Base-by-base conservation (phyloP, 352 stramenopile genomes). In the Phytophthora quininea region DNA sequence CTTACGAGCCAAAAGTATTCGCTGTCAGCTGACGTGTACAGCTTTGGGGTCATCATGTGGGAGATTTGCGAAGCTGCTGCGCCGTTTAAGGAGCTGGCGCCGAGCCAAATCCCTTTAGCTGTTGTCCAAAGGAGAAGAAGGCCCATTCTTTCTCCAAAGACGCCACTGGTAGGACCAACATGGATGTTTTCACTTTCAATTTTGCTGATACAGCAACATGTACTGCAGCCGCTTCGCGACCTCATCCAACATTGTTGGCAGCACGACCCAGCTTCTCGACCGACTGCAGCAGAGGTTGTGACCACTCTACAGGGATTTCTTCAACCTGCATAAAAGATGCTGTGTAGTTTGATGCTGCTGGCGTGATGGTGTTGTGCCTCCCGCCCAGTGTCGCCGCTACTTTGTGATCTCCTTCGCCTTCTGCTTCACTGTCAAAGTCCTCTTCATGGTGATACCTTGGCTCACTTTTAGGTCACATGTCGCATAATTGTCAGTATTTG, bases 31-130 rank as follows among this genome's bases (percentile, higher is more conserved):
- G 83, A 95, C 33, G 80, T 95, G 52, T 93, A 95, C 80, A 93
- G 86, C 64, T 90, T 93, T 68, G 86, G 77, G 1, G 64, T 93
- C 52, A 87, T 94, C 43, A 70, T 93, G 69, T 95, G 86, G 84
- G 86, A 95, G 59, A 92, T 95, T 27, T 92, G 86, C 40, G 86
- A 93, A 52, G 62, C 49, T 0, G 52, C 82, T 2, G 73, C 84
- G 1, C 86, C 86, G 9, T 95, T 93, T 56, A 80, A 76, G 2
- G 80, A 86, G 49, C 31, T 92, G 11, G 47, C 78, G 1, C 84
- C 81, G 3, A 70, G 70, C 19, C 72, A 86, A 40, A 76, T 95
- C 1, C 79, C 84, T 3, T 81, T 92, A 12, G 76, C 80, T 10
- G 86, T 95, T 4, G 74, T 92, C 11, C 66, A 87, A 30, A 79